Evolutionary conservation across 331 rosid species (phyloP).

Genomic region (Rhamnella rubrinervis): DNA sequence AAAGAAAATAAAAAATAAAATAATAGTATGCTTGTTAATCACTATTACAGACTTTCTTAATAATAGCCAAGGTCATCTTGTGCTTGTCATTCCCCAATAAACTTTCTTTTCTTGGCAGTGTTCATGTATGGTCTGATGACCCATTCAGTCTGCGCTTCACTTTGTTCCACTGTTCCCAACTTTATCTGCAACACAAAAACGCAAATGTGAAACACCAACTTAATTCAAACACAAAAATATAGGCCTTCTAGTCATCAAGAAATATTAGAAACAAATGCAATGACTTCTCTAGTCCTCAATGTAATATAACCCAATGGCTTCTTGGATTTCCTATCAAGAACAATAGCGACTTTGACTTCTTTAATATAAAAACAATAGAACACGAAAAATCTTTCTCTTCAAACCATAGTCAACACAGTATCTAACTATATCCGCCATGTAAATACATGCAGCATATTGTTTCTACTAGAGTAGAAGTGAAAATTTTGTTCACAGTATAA

Average conservation of each 20-base stretch:
- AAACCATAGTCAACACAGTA: too few species aligned
- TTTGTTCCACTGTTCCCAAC: constrained; percentile 84
- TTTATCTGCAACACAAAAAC: constrained; percentile 46
- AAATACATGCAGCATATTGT: neutral
- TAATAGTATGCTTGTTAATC: too few species aligned
- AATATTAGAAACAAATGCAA: neutral
- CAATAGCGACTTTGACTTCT: too few species aligned
- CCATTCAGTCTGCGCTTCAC: constrained; percentile 78
- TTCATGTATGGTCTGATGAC: constrained; percentile 80
- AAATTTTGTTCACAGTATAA: neutral
- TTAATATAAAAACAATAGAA: too few species aligned
- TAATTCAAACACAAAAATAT: neutral
- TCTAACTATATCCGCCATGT: neutral
- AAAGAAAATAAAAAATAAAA: too few species aligned
- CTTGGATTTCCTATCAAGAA: too few species aligned
- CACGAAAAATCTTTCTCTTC: too few species aligned
- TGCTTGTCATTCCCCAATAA: constrained; percentile 49
- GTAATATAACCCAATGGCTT: too few species aligned
- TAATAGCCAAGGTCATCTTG: too few species aligned
- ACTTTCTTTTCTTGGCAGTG: constrained; percentile 57
- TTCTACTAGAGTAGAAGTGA: neutral
- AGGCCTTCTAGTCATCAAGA: neutral
- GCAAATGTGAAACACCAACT: neutral
- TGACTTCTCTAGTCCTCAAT: too few species aligned
- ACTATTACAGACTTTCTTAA: too few species aligned